A percentile compares a stretch with the other conserved stretches of the same genome.
Evolutionary conservation across 73 alveolate genomes (phyloP).

Genomic region (Paramecium octaurelia): DNA sequence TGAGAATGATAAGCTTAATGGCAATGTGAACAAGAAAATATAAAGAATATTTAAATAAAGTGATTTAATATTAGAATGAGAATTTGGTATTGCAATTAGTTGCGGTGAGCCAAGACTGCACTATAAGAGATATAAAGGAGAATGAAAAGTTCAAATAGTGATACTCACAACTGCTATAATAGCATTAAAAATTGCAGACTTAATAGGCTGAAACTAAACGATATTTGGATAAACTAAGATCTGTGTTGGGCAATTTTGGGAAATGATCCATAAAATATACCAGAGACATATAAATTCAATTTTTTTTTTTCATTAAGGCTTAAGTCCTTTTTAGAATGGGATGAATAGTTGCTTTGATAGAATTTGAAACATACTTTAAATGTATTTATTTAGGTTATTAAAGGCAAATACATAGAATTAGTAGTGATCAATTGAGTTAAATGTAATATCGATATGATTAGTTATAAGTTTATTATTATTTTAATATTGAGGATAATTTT

Average conservation of each 20-base stretch:
- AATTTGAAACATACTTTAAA: too few species aligned
- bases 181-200: not conserved
- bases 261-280: not conserved
- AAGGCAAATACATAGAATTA: too few species aligned
- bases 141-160: not conserved
- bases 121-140: conserved; percentile 8
- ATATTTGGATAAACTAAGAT: not conserved
- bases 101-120: conserved; percentile 30
- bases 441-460: not conserved
- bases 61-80: not conserved
- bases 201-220: conserved; percentile 10
- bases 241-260: not conserved
- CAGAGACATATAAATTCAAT: not conserved
- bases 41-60: conserved; percentile 10
- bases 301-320: not conserved
- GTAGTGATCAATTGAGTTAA: not conserved
- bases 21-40: not conserved
- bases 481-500: not conserved
- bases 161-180: not conserved
- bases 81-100: not conserved
- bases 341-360: not conserved
- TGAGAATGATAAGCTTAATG: conserved; percentile 23
- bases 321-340: too few species aligned
- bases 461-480: not conserved
- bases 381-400: not conserved